Percentiles rank a stretch among this genome's conserved stretches.
Evolutionary conservation across 2,329 filamentous ascomycete species (phyloP).

Genomic region (Penicillium sp.): DNA sequence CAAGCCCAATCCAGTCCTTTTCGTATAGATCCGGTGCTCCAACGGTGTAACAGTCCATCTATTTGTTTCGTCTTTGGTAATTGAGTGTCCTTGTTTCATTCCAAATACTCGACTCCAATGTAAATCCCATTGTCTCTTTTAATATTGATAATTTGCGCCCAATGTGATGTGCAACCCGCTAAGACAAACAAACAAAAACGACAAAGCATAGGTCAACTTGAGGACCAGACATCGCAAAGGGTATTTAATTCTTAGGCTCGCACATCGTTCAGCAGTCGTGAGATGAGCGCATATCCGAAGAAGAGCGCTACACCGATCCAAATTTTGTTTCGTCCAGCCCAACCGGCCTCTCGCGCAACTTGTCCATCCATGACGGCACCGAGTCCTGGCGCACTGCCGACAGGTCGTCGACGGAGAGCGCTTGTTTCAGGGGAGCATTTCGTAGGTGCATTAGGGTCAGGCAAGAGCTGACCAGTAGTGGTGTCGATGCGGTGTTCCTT

Average conservation of each 20-base stretch:
- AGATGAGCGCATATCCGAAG: slow-evolving; percentile 80
- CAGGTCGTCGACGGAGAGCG: slow-evolving; percentile 64
- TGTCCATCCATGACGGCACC: slow-evolving; percentile 75
- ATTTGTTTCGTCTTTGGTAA: background rate
- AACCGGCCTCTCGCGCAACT: slow-evolving; percentile 75
- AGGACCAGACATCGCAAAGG: background rate
- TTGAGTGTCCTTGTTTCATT: background rate
- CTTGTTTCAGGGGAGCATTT: slow-evolving; percentile 64
- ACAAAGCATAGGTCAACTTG: too few relatives aligned
- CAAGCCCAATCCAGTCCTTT: slow-evolving; percentile 22
- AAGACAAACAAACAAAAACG: slow-evolving; percentile 8
- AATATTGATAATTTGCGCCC: slow-evolving; percentile 8
- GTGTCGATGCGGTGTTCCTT: slow-evolving; percentile 77
- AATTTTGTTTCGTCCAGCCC: slow-evolving; percentile 78
- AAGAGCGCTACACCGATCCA: slow-evolving; percentile 69
- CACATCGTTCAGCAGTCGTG: slow-evolving; percentile 67
- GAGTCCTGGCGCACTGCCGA: slow-evolving; percentile 55
- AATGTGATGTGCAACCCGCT: slow-evolving; percentile 17
- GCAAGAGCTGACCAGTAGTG: slow-evolving; percentile 68
- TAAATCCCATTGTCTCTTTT: too few relatives aligned
- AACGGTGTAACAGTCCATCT: slow-evolving; percentile 16
- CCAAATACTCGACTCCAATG: background rate
- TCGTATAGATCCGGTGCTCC: slow-evolving; percentile 19
- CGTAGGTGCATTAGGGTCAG: slow-evolving; percentile 53
- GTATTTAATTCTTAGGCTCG: slow-evolving; percentile 28